phyloP scores from a whole-genome alignment of 1,284 basidiomycete genomes.

The Pascua sp. region DNA sequence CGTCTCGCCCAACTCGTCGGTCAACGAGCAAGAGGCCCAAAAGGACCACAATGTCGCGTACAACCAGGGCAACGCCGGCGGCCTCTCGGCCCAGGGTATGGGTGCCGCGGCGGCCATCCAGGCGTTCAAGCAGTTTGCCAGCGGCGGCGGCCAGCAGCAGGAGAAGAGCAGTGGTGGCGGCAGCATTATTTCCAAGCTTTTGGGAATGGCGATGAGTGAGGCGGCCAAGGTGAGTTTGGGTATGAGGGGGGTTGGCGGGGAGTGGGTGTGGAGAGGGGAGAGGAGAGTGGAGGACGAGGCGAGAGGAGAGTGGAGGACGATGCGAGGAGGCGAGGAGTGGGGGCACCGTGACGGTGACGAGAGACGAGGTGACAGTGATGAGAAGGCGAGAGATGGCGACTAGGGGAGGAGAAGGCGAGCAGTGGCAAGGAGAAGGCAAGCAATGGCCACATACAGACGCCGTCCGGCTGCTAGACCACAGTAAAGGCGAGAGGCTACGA shows the following conservation, averaged over 20 bases:
- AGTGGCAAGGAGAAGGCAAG: no score
- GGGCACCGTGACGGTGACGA: no score
- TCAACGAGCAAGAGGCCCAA: constrained; percentile 62
- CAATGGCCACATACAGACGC: no score
- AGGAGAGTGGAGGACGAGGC: no score
- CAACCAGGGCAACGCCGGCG: constrained; percentile 52
- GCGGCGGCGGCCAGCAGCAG: constrained; percentile 21
- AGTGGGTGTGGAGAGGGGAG: no score
- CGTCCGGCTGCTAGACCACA: no score
- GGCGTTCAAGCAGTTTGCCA: constrained; percentile 59
- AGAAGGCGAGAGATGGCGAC: not conserved
- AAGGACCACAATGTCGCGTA: constrained; percentile 57
- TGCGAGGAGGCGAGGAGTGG: no score
- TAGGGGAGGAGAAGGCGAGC: not conserved
- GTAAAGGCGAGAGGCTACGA: no score
- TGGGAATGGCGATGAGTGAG: constrained; percentile 78
- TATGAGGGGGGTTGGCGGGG: not conserved
- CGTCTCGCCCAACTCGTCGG: constrained; percentile 6
- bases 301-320: no score
- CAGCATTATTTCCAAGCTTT: constrained; percentile 55
- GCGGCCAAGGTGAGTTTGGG: constrained; percentile 40
- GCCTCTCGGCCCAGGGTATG: constrained; percentile 59
- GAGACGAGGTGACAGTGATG: not conserved
- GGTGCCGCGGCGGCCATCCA: constrained; percentile 71
- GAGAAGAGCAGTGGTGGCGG: constrained; percentile 45